Conservation (phyloP, 352 stramenopile genomes). For the Pseudoperonospora humuli region DNA sequence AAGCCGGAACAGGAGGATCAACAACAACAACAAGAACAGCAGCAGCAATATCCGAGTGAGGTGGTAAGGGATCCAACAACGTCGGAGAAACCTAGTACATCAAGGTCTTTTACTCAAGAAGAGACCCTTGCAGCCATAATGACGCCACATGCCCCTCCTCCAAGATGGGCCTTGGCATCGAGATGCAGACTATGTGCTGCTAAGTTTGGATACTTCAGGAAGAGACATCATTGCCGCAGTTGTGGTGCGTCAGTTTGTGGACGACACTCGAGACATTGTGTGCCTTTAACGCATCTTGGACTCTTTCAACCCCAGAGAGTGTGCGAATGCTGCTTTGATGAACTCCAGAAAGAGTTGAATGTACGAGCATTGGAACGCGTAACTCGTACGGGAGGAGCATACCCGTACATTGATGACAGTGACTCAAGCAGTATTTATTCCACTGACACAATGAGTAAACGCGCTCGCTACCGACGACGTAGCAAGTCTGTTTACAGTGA, state of each 20-base stretch:
- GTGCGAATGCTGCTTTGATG: slow-evolving; percentile 52
- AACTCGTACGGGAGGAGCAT: slow-evolving; percentile 15
- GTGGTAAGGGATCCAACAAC: slow-evolving; percentile 2
- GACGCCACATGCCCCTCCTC: slow-evolving; percentile 15
- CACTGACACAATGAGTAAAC: slow-evolving; percentile 7
- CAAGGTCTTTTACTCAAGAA: slow-evolving; percentile 17
- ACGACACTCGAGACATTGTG: slow-evolving; percentile 48
- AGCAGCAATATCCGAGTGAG: neutral
- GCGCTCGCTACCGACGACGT: slow-evolving; percentile 13
- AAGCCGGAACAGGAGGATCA: slow-evolving; percentile 8
- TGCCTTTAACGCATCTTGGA: slow-evolving; percentile 54
- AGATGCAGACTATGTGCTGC: slow-evolving; percentile 56
- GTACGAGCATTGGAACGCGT: slow-evolving; percentile 23
- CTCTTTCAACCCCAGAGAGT: slow-evolving; percentile 56
- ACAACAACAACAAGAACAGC: slow-evolving; percentile 1
- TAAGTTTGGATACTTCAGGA: slow-evolving; percentile 73
- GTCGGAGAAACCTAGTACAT: slow-evolving; percentile 11
- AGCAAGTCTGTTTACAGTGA: slow-evolving; percentile 31
- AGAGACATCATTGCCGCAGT: slow-evolving; percentile 75
- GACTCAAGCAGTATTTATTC: slow-evolving; percentile 13
- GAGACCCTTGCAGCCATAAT: slow-evolving; percentile 19
- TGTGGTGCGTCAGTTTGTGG: slow-evolving; percentile 75
- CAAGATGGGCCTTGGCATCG: slow-evolving; percentile 48
- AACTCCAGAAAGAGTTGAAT: slow-evolving; percentile 45
- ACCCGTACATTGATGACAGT: slow-evolving; percentile 15